phyloP scores from a whole-genome alignment of 2,329 filamentous ascomycete species.

The Talaromyces verruculosus region DNA sequence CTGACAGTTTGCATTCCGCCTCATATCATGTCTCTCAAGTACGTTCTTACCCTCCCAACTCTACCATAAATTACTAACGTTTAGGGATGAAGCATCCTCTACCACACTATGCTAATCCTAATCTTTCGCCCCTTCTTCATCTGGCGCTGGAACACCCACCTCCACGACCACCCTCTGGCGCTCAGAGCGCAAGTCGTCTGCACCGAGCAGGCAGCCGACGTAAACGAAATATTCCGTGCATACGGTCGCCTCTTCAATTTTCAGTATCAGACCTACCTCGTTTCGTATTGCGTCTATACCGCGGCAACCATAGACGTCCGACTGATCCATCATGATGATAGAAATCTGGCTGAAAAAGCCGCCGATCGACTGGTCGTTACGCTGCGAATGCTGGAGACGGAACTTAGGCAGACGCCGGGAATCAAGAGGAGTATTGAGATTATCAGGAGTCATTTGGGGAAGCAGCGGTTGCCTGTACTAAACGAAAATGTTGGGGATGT shows the following conservation, averaged over 20 bases:
- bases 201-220: conserved; percentile 20
- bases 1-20: conserved; percentile 22
- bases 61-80: background rate
- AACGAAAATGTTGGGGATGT: background rate
- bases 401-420: conserved; percentile 22
- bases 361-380: conserved; percentile 20
- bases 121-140: conserved; percentile 26
- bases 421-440: conserved; percentile 23
- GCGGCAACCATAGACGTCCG: conserved; percentile 26
- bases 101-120: conserved; percentile 24
- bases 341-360: conserved; percentile 17
- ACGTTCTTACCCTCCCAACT: background rate
- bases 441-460: conserved; percentile 20
- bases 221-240: conserved; percentile 23
- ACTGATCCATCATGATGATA: conserved; percentile 22
- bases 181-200: conserved; percentile 22
- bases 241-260: conserved; percentile 25
- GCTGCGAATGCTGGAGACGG: conserved; percentile 23
- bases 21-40: conserved; percentile 27
- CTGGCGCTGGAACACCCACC: conserved; percentile 19
- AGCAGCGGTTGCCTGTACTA: background rate
- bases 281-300: conserved; percentile 27
- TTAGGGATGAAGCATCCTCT: conserved; percentile 20
- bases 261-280: conserved; percentile 25
- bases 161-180: conserved; percentile 21